Evolutionary conservation across 805 yeast genomes (phyloP).

Genomic region (Ogataea pini): DNA sequence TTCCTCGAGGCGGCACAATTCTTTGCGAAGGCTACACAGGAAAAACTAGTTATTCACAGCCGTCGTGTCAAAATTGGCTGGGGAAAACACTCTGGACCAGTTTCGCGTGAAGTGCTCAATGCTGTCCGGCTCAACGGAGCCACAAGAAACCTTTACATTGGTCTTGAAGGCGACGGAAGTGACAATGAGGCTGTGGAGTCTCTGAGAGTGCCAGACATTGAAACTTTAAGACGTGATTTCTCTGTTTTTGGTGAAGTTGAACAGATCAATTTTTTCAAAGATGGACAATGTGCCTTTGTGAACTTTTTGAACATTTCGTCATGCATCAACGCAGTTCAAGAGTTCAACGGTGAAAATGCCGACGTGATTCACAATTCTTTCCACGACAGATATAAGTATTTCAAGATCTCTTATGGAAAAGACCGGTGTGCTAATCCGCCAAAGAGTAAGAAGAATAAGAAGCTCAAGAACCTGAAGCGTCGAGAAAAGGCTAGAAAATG

Average conservation of each 20-base stretch:
- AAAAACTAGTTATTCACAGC: conserved; percentile 62
- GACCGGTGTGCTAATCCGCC: conserved; percentile 82
- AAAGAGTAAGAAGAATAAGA: conserved; percentile 47
- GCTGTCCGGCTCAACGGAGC: conserved; percentile 68
- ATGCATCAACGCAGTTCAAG: conserved; percentile 65
- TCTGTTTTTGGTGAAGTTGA: conserved; percentile 68
- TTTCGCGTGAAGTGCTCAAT: conserved; percentile 52
- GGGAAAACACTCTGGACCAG: conserved; percentile 70
- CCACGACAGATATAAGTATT: conserved; percentile 48
- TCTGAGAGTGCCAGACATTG: conserved; percentile 45
- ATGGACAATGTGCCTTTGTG: conserved; percentile 72
- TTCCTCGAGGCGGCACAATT: conserved; percentile 66
- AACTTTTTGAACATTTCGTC: conserved; percentile 64
- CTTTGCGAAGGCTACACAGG: conserved; percentile 49
- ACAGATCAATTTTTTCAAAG: conserved; percentile 70
- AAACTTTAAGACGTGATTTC: conserved; percentile 58
- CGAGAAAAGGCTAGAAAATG: conserved; percentile 11
- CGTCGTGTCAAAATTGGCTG: conserved; percentile 66
- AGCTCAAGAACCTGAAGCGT: conserved; percentile 39
- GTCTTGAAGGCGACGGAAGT: conserved; percentile 46
- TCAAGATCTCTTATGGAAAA: conserved; percentile 63
- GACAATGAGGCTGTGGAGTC: conserved; percentile 21
- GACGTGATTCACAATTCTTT: conserved; percentile 41
- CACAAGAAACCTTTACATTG: conserved; percentile 74
- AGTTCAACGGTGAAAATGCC: conserved; percentile 43